A percentile compares a stretch with the other conserved stretches of the same genome.
Conservation (phyloP, 495 filamentous ascomycete genomes). For the Podospora australis region DNA sequence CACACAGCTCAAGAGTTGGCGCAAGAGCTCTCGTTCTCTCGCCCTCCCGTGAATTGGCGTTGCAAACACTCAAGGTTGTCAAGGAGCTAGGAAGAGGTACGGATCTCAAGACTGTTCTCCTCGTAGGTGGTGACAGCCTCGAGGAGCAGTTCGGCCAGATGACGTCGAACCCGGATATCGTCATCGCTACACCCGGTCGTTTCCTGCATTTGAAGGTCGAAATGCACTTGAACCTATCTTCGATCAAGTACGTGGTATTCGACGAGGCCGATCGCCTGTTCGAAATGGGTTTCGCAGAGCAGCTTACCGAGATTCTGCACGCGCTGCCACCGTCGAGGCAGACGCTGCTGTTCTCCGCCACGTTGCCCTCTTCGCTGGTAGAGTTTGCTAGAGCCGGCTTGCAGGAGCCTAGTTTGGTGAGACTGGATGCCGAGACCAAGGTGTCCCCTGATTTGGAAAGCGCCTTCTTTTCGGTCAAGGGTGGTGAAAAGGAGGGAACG, state of each 20-base stretch:
- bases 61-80: constrained; percentile 93
- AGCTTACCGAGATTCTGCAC: constrained; percentile 88
- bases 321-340: constrained; percentile 77
- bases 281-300: constrained; percentile 94
- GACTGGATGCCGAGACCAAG: constrained; percentile 90
- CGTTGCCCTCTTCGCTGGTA: constrained; percentile 83
- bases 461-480: constrained; percentile 89
- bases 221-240: constrained; percentile 82
- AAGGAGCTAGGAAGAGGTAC: constrained; percentile 90
- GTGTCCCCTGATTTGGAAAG: constrained; percentile 89
- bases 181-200: constrained; percentile 93
- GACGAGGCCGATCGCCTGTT: constrained; percentile 96
- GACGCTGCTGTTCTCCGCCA: constrained; percentile 91
- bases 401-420: constrained; percentile 79
- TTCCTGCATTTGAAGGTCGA: constrained; percentile 95
- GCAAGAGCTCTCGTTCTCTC: constrained; percentile 81
- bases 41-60: constrained; percentile 83
- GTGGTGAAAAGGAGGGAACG: constrained; percentile 86
- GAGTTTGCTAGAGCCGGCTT: constrained; percentile 93
- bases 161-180: constrained; percentile 89
- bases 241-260: constrained; percentile 86
- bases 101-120: constrained; percentile 77
- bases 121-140: constrained; percentile 90
- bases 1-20: constrained; percentile 80
- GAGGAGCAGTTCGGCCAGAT: constrained; percentile 95